A percentile compares a stretch with the other conserved stretches of the same genome.
These are phyloP conservation scores for Effrenium voratum DNA, from an alignment of 73 alveolate species.

Conservation along the genomic window DNA sequence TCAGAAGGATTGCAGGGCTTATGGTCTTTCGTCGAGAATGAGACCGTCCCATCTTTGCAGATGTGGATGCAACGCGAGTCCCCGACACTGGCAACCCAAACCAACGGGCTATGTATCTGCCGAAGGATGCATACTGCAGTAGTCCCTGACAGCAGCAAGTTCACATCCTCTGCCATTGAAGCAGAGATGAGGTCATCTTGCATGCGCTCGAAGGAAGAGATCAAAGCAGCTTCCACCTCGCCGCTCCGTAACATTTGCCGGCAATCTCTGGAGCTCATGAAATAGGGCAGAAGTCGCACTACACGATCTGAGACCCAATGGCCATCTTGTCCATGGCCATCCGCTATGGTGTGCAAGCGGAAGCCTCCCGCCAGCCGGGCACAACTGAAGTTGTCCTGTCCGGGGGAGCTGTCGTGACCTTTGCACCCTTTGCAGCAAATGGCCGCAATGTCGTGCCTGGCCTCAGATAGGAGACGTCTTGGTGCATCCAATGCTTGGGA, in stretches of 20 bases:
- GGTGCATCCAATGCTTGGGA: background rate
- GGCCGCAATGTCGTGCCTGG: constrained; percentile 53
- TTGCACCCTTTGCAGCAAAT: constrained; percentile 82
- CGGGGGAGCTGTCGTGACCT: constrained; percentile 37
- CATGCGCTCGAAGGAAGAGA: constrained; percentile 47
- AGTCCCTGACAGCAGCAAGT: constrained; percentile 38
- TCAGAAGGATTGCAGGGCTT: constrained; percentile 52
- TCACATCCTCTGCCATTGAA: constrained; percentile 6
- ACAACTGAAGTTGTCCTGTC: constrained; percentile 79
- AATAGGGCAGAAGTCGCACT: constrained; percentile 61
- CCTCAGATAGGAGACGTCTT: background rate
- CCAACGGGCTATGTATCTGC: constrained; percentile 72
- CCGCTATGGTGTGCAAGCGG: constrained; percentile 59
- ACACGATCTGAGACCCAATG: constrained; percentile 84
- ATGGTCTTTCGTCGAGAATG: constrained; percentile 51
- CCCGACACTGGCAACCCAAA: constrained; percentile 63
- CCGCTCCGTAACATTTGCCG: constrained; percentile 64
- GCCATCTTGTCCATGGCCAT: constrained; percentile 77
- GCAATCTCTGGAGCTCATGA: constrained; percentile 55
- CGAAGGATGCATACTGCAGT: constrained; percentile 53
- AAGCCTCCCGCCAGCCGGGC: constrained; percentile 59
- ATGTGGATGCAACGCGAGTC: constrained; percentile 62
- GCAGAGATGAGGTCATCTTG: constrained; percentile 59
- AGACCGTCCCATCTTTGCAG: constrained; percentile 40
- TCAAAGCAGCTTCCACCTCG: constrained; percentile 41